Conservation (phyloP, 331 rosid genomes). For the Quercus phellos region DNA sequence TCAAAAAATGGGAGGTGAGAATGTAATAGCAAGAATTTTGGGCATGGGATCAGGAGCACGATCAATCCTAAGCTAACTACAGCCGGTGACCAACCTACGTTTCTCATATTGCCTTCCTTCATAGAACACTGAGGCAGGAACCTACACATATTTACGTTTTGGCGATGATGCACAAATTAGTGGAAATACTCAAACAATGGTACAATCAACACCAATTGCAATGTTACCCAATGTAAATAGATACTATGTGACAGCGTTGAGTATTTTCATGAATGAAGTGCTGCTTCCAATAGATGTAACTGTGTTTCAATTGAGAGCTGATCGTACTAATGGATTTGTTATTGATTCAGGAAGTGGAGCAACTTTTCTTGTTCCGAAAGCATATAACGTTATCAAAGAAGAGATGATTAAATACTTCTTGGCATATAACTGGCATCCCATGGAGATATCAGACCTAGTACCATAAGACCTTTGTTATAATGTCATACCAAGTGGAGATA, state of each 20-base stretch:
- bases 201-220: background rate
- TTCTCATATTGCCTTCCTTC: conserved; percentile 6
- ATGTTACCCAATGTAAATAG: background rate
- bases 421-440: background rate
- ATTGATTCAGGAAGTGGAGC: conserved; percentile 1
- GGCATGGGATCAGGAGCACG: conserved; percentile 6
- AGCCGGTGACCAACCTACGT: background rate
- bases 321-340: background rate
- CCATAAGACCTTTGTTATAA: conserved; percentile 2
- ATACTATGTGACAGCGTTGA: background rate
- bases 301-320: background rate
- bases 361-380: background rate
- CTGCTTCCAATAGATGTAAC: background rate
- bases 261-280: background rate
- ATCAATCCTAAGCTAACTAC: conserved; percentile 6
- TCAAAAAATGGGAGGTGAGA: background rate
- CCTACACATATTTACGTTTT: background rate
- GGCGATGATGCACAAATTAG: conserved; percentile 4
- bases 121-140: background rate
- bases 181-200: background rate
- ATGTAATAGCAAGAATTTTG: conserved; percentile 9
- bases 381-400: background rate
- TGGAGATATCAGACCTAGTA: background rate
- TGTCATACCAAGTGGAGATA: no score
- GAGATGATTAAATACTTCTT: background rate